These are phyloP conservation scores for Penicillium silybi DNA, from an alignment of 495 filamentous ascomycete genomes.

Conservation along the genomic window DNA sequence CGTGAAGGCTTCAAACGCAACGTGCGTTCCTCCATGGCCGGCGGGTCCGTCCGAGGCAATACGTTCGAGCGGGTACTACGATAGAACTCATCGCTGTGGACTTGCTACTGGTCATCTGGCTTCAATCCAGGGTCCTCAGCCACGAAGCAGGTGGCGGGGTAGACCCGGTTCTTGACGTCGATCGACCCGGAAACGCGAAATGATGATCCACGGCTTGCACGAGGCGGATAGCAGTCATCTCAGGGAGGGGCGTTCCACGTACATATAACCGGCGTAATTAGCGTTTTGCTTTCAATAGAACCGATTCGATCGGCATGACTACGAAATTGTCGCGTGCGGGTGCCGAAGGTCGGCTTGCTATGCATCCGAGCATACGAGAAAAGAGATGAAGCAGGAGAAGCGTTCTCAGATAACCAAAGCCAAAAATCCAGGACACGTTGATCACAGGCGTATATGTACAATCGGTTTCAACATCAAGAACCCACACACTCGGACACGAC, in stretches of 20 bases:
- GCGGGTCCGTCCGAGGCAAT: conserved; percentile 69
- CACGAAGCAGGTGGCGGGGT: conserved; percentile 7
- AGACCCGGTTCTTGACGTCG: not conserved
- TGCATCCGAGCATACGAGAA: not conserved
- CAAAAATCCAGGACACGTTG: conserved; percentile 10
- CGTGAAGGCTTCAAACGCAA: conserved; percentile 88
- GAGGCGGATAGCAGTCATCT: not conserved
- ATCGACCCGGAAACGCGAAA: conserved; percentile 3
- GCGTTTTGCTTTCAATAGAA: conserved; percentile 25
- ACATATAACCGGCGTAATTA: conserved; percentile 30
- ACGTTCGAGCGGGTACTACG: conserved; percentile 70
- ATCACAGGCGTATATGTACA: conserved; percentile 30
- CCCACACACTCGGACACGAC: conserved; percentile 13
- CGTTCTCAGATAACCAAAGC: not conserved
- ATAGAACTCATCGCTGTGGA: conserved; percentile 12
- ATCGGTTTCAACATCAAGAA: conserved; percentile 16
- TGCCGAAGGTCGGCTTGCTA: not conserved
- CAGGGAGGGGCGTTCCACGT: conserved; percentile 13
- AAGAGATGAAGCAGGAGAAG: not conserved
- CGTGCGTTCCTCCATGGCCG: conserved; percentile 76
- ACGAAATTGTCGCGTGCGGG: not conserved
- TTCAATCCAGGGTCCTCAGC: not conserved
- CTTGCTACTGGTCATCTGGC: not conserved
- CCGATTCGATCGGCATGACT: not conserved
- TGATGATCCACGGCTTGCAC: conserved; percentile 17